These are phyloP conservation scores for Arbutus unedo DNA, from an alignment of 148 eudicot species.

Conservation along the genomic window DNA sequence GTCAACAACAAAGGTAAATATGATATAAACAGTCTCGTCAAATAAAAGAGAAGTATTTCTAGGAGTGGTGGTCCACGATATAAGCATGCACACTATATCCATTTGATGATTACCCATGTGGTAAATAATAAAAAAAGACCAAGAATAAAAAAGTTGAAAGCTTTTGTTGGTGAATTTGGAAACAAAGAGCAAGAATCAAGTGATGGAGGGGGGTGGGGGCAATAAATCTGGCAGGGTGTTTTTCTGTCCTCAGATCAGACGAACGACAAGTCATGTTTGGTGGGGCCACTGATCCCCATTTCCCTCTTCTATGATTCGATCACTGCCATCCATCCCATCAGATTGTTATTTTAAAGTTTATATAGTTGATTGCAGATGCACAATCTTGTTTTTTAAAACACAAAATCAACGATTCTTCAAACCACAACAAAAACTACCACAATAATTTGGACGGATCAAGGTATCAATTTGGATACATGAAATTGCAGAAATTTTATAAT, in stretches of 20 bases:
- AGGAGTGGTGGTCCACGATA: neutral
- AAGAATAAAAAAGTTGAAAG: constrained; percentile 17
- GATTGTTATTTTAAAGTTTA: too few relatives aligned
- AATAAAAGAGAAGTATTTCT: too few relatives aligned
- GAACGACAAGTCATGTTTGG: constrained; percentile 48
- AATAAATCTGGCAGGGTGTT: constrained; percentile 19
- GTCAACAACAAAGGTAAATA: too few relatives aligned
- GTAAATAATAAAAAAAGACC: neutral
- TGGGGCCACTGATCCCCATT: neutral
- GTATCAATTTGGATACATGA: neutral
- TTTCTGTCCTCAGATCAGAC: constrained; percentile 35
- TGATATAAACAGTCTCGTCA: too few relatives aligned
- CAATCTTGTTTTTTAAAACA: neutral
- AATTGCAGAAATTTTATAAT: too few relatives aligned
- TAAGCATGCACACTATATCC: neutral
- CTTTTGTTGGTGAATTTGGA: constrained; percentile 18
- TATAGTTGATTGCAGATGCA: neutral
- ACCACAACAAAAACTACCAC: neutral
- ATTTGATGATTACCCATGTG: neutral
- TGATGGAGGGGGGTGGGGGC: constrained; percentile 10
- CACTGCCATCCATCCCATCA: constrained; percentile 4
- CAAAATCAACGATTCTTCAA: too few relatives aligned
- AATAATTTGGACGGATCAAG: constrained; percentile 1
- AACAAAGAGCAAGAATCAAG: constrained; percentile 16
- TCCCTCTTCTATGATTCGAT: constrained; percentile 17